Conservation (phyloP, 768 basidiomycete species). For the Phaeotremella skinneri region DNA sequence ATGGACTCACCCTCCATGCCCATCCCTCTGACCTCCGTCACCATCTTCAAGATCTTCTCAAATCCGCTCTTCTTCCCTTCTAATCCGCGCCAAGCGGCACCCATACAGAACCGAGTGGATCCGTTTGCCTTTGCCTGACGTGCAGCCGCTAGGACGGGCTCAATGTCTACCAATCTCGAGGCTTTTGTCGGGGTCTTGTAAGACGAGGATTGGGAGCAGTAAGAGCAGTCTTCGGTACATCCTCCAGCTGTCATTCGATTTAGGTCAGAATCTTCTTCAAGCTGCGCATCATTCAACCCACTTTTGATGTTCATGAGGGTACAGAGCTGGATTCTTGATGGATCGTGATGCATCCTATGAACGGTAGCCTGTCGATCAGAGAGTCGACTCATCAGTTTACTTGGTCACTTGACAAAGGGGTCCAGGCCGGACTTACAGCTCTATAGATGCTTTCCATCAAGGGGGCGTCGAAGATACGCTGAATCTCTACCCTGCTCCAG, state of each 20-base stretch:
- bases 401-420: constrained; percentile 17
- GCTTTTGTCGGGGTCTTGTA: constrained; percentile 87
- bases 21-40: constrained; percentile 71
- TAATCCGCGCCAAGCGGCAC: constrained; percentile 95
- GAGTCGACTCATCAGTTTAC: constrained; percentile 1
- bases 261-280: constrained; percentile 6
- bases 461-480: constrained; percentile 78
- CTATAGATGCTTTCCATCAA: constrained; percentile 84
- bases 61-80: constrained; percentile 90
- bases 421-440: constrained; percentile 56
- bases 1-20: constrained; percentile 71
- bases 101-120: constrained; percentile 98
- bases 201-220: constrained; percentile 96
- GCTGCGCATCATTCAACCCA: too few species aligned
- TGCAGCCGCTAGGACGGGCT: constrained; percentile 89
- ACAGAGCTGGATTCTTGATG: constrained; percentile 87
- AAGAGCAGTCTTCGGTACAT: constrained; percentile 94
- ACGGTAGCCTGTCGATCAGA: constrained; percentile 60
- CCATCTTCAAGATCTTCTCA: constrained; percentile 89
- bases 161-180: constrained; percentile 78
- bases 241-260: constrained; percentile 68
- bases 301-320: constrained; percentile 99
- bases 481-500: constrained; percentile 78
- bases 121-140: constrained; percentile 93
- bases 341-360: constrained; percentile 82